Evolutionary conservation across 2,329 filamentous ascomycete species (phyloP), one percentile per base, ranked within the genome.

Genomic region (Colletotrichum noveboracense): DNA sequence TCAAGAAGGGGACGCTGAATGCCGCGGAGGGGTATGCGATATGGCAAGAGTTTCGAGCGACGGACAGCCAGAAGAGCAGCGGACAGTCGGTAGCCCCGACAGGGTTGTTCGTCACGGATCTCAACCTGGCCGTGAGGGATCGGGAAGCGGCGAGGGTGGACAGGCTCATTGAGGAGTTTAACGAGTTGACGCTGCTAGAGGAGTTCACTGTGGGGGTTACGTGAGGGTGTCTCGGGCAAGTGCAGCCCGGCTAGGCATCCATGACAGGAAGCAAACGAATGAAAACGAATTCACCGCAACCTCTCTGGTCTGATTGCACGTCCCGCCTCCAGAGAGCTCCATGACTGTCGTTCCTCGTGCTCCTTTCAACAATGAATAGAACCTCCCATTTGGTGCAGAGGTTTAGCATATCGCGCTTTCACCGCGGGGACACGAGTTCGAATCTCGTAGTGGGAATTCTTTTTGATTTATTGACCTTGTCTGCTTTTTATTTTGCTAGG

Each of bases 91-190:
- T 85, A 13, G 78, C 82, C 6, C 84, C 81, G 5, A 82, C 83
- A 0, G 74, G 74, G 5, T 60, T 74, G 48, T 84, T 86, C 75
- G 83, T 85, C 81, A 78, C 80, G 3, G 84, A 86, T 66, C 75
- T 85, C 66, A 80, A 82, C 24, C 76, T 85, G 10, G 83, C 83
- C 8, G 75, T 83, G 68, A 82, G 78, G 16, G 79, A 86, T 26
- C 84, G 83, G 4, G 79, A 80, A 32, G 79, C 79, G 18, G 84
- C 84, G 8, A 82, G 75, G 18, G 82, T 80, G 14, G 84, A 85
- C 65, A 82, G 77, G 10, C 64, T 85, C 21, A 84, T 84, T 1
- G 75, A 67, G 6, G 78, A 80, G 30, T 85, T 86, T 60, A 81
- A 83, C 36, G 80, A 81, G 64, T 43, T 76, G 58, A 74, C 64